Percentiles rank a stretch among this genome's conserved stretches.
phyloP scores from a whole-genome alignment of 2,329 filamentous ascomycete species.

The Fusarium fracticaudum region DNA sequence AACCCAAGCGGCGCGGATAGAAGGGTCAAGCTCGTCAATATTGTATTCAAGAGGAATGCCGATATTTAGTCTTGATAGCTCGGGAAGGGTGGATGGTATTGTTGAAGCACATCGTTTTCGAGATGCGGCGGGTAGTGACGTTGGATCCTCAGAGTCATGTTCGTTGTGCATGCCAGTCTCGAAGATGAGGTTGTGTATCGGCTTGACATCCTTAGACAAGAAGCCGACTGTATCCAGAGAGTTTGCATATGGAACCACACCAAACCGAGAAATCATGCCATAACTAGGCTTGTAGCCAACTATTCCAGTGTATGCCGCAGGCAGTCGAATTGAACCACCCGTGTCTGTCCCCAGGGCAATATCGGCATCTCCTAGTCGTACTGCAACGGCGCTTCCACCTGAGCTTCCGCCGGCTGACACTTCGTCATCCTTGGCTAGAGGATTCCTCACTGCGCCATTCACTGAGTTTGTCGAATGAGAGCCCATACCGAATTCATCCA shows the following conservation, averaged over 20 bases:
- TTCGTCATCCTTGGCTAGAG: conserved; percentile 48
- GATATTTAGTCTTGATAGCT: conserved; percentile 55
- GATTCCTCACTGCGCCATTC: conserved; percentile 71
- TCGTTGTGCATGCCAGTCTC: conserved; percentile 59
- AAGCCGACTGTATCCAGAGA: conserved; percentile 91
- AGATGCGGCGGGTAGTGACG: conserved; percentile 68
- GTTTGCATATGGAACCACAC: conserved; percentile 91
- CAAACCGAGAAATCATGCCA: conserved; percentile 84
- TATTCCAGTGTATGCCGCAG: conserved; percentile 85
- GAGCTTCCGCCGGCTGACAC: conserved; percentile 88
- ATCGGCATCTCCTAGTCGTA: conserved; percentile 67
- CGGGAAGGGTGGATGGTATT: conserved; percentile 35
- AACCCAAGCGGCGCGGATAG: conserved; percentile 76
- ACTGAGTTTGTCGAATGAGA: conserved; percentile 80
- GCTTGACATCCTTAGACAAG: conserved; percentile 65
- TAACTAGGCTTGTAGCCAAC: conserved; percentile 94
- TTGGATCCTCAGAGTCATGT: conserved; percentile 78
- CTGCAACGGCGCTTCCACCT: conserved; percentile 89
- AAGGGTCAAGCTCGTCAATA: conserved; percentile 77
- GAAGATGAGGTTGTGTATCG: conserved; percentile 61
- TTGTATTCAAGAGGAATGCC: conserved; percentile 83
- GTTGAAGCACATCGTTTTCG: conserved; percentile 59
- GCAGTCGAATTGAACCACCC: conserved; percentile 86
- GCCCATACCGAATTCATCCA: conserved; percentile 97
- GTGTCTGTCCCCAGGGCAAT: conserved; percentile 91